Conservation (phyloP, 352 stramenopile genomes). For the Phytophthora hibernalis region DNA sequence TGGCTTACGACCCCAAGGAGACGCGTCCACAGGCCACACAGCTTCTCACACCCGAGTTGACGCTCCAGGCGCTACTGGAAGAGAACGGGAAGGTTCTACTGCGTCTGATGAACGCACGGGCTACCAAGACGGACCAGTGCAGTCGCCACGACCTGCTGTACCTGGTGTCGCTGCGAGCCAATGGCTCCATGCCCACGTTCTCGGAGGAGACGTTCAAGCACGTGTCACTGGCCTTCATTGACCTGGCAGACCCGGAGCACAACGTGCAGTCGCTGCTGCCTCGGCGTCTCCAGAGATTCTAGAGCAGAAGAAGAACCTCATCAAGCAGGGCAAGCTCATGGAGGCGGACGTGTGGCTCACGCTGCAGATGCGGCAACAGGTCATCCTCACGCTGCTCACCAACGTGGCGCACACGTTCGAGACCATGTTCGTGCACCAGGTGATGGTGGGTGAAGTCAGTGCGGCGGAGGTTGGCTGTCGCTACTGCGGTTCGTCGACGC, state of each 20-base stretch:
- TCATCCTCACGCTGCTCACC: constrained; percentile 81
- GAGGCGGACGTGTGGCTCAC: constrained; percentile 88
- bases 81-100: constrained; percentile 85
- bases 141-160: constrained; percentile 81
- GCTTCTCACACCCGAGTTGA: constrained; percentile 76
- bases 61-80: constrained; percentile 73
- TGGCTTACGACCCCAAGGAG: constrained; percentile 59
- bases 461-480: constrained; percentile 72
- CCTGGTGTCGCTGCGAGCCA: constrained; percentile 59
- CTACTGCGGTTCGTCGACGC: constrained; percentile 63
- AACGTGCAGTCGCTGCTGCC: constrained; percentile 79
- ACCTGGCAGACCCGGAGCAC: constrained; percentile 74
- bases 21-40: constrained; percentile 63
- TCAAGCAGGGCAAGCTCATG: constrained; percentile 77
- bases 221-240: constrained; percentile 82
- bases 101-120: constrained; percentile 79
- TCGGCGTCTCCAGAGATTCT: constrained; percentile 64
- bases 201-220: constrained; percentile 83
- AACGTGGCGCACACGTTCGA: constrained; percentile 88
- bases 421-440: constrained; percentile 79
- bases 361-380: constrained; percentile 87
- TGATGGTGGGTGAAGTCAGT: constrained; percentile 72
- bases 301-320: constrained; percentile 68
- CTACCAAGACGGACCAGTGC: constrained; percentile 72
- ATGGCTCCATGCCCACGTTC: constrained; percentile 85